A percentile compares a stretch with the other conserved stretches of the same genome.
phyloP scores from a whole-genome alignment of 148 eudicot species.

The Beta vulgaris region DNA sequence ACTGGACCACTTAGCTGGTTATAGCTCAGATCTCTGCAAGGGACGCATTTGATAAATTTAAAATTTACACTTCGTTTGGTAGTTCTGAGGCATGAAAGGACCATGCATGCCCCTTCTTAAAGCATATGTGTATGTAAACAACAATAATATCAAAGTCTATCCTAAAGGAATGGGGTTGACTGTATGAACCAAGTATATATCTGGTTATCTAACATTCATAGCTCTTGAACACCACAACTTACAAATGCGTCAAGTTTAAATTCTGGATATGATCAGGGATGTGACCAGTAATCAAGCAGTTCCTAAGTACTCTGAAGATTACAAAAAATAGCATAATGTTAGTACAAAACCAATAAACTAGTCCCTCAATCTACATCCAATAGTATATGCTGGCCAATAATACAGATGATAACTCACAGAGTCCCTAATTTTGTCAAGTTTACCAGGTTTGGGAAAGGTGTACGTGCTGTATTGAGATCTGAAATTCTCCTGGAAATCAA shows the following conservation, averaged over 20 bases:
- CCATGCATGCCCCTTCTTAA: background rate
- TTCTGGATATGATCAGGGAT: slow-evolving; percentile 48
- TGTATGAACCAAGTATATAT: too few species aligned
- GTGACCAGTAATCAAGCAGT: slow-evolving; percentile 55
- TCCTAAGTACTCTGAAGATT: slow-evolving; percentile 66
- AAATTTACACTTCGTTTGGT: background rate
- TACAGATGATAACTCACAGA: slow-evolving; percentile 47
- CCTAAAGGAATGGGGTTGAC: too few species aligned
- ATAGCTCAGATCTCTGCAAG: slow-evolving; percentile 58
- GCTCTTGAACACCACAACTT: slow-evolving; percentile 9
- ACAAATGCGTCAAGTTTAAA: slow-evolving; percentile 30
- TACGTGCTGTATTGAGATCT: slow-evolving; percentile 44
- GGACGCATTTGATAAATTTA: background rate
- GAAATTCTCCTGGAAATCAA: slow-evolving; percentile 65
- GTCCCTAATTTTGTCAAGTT: slow-evolving; percentile 28
- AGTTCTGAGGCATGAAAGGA: background rate
- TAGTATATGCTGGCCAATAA: background rate
- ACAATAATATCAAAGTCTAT: too few species aligned
- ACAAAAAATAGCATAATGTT: background rate
- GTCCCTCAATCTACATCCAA: background rate
- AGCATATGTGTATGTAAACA: background rate
- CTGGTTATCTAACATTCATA: too few species aligned
- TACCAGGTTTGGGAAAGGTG: slow-evolving; percentile 53
- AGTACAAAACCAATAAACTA: background rate
- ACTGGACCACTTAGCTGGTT: slow-evolving; percentile 46